Evolutionary conservation across 495 filamentous ascomycete genomes (phyloP), one percentile per base, ranked within the genome.

Genomic region (Penicillium verhagenii): DNA sequence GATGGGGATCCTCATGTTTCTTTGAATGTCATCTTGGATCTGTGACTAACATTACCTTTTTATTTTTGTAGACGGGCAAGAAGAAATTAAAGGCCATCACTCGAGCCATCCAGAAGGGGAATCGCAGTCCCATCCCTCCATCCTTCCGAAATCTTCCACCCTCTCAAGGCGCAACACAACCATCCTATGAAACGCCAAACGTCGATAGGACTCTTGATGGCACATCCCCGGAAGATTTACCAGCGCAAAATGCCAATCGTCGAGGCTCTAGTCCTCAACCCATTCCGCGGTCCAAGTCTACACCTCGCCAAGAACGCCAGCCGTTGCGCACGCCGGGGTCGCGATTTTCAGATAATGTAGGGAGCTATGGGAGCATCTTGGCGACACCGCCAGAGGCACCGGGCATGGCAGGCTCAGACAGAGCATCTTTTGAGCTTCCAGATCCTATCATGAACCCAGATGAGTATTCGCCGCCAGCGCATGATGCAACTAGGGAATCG

Each of bases 21-120:
- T 23, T 4, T 31, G 25, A 4, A 18, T 18, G 6, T 43, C n/a
- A 20, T 7, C 9, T 14, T 39, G 20, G 31, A 10, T 0, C n/a
- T 8, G n/a, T 46, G 4, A 26, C 29, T 37, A 8, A 38, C 31
- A 37, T 37, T 18, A n/a, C n/a, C n/a, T 35, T 24, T 25, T 14
- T 45, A 13, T 6, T 14, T 35, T 13, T n/a, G 14, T 29, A 86
- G 82, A 57, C 58, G n/a, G 92, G 89, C 25, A 96, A 96, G 71
- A 96, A 96, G 74, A 87, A 90, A 68, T 77, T 96, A 69, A 96
- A 94, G 68, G 83, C 84, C 26, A 80, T 95, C 46, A 69, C 80
- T n/a, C 81, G 85, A 33, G 90, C 91, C 56, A 74, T 90, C 8
- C 80, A 81, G 51, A 81, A 68, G 54, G 67, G 78, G 58, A 75